Evolutionary conservation across 345 rosid genomes (phyloP), one percentile per base, ranked within the genome.

Genomic region (Crucihimalaya himalaica): DNA sequence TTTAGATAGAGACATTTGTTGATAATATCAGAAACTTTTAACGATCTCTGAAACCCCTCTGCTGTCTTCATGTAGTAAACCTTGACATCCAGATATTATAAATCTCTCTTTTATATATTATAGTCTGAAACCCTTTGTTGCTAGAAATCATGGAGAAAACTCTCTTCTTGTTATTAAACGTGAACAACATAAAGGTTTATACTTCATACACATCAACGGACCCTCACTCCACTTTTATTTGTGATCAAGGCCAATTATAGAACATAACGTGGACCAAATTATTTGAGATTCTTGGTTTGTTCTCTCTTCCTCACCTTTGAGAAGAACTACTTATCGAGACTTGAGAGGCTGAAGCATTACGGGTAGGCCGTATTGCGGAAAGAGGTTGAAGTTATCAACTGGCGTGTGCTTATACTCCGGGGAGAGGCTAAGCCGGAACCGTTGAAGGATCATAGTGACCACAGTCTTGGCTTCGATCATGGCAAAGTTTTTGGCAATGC

Each of bases 401-500:
- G 89, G 85, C 6, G 83, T 59, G 68, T 81, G 85, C 32, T 79
- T 75, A 43, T 85, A 81, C 11, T 70, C 76, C 0, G 74, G 60
- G 14, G 85, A 77, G 15, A 70, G 80, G 1, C 78, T 64, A n/a
- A 83, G 62, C 0, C 77, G 59, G 40, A 43, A 43, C 9, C 40
- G 68, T 46, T 78, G 81, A 27, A 85, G 84, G 7, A 80, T 60
- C 68, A 83, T 47, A 0, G 80, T 27, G 15, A 81, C 51, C 21
- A 76, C 80, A 5, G 78, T 31, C 58, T 81, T 75, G 3, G 78
- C 81, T 64, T 80, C 84, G n/a, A 81, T 58, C 81, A 76, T 78
- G 4, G 72, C 80, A 16, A 85, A 80, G 29, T 70, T 75, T 72
- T 83, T 86, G 27, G 87, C 87, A 6, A 86, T 73, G 32, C 92